A percentile compares a stretch with the other conserved stretches of the same genome.
phyloP scores from a whole-genome alignment of 1,284 basidiomycete genomes.

The Pseudomicrostroma phylloplanum region DNA sequence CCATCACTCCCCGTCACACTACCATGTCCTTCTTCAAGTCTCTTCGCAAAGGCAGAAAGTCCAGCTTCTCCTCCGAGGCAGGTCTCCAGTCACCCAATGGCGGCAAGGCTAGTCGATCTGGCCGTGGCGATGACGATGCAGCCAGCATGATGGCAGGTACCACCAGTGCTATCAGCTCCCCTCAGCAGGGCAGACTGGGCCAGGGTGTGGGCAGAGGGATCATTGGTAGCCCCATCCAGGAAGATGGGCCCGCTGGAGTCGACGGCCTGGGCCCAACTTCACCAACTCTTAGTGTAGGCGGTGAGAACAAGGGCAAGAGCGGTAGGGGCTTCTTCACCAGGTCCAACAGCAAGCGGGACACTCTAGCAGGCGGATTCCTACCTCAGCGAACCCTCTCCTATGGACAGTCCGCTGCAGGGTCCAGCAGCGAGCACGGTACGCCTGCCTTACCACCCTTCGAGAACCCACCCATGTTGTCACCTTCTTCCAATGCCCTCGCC shows the following conservation, averaged over 20 bases:
- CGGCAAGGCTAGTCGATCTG: background rate
- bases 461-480: background rate
- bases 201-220: background rate
- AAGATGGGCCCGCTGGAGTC: background rate
- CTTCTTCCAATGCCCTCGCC: background rate
- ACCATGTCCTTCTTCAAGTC: conserved; percentile 1
- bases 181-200: too few relatives aligned
- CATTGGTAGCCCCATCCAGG: background rate
- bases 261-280: background rate
- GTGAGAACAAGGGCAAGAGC: background rate
- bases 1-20: background rate
- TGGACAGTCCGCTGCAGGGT: too few relatives aligned
- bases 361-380: background rate
- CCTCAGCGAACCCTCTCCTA: too few relatives aligned
- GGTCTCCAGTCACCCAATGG: background rate
- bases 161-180: too few relatives aligned
- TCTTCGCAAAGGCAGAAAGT: conserved; percentile 2
- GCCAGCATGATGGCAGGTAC: too few relatives aligned
- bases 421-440: too few relatives aligned
- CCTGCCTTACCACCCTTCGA: background rate
- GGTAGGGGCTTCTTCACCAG: background rate
- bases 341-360: background rate
- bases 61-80: conserved; percentile 2
- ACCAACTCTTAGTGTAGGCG: background rate
- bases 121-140: too few relatives aligned